These are phyloP conservation scores for Aspergillus asperescens DNA, from an alignment of 495 filamentous ascomycete species.

Conservation along the genomic window DNA sequence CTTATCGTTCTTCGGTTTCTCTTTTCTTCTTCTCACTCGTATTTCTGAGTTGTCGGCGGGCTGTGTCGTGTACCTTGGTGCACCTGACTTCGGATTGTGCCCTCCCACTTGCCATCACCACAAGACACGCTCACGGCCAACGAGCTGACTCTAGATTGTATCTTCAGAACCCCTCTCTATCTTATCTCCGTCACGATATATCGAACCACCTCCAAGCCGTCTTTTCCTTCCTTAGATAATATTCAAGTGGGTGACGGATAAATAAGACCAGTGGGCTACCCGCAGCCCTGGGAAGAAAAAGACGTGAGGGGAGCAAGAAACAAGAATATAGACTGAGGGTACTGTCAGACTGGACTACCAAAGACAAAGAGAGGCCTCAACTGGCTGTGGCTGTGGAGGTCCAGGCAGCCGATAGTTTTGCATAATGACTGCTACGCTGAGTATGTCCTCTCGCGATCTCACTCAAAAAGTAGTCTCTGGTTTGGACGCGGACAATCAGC, in stretches of 20 bases:
- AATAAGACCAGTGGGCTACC: neutral
- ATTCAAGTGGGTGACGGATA: neutral
- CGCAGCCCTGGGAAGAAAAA: neutral
- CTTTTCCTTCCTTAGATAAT: neutral
- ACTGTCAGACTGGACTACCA: conserved; percentile 13
- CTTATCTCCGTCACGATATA: neutral
- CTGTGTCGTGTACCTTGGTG: conserved; percentile 8
- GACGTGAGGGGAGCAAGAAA: neutral
- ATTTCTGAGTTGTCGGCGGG: conserved; percentile 2
- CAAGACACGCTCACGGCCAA: conserved; percentile 10
- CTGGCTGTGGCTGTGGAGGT: conserved; percentile 32
- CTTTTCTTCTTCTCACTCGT: neutral
- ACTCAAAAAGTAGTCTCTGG: conserved; percentile 13
- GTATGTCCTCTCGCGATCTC: conserved; percentile 38
- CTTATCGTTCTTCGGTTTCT: neutral
- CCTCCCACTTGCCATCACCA: conserved; percentile 15
- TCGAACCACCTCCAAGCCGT: neutral
- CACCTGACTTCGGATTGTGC: conserved; percentile 9
- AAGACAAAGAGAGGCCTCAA: conserved; percentile 13
- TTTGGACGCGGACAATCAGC: conserved; percentile 5
- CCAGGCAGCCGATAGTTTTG: conserved; percentile 26
- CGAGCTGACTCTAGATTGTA: conserved; percentile 17
- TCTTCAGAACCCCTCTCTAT: conserved; percentile 9
- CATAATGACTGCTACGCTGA: conserved; percentile 48
- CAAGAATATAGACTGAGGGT: neutral